These are phyloP conservation scores for Colletotrichum euphorbiae DNA, from an alignment of 2,329 filamentous ascomycete genomes.

Conservation along the genomic window DNA sequence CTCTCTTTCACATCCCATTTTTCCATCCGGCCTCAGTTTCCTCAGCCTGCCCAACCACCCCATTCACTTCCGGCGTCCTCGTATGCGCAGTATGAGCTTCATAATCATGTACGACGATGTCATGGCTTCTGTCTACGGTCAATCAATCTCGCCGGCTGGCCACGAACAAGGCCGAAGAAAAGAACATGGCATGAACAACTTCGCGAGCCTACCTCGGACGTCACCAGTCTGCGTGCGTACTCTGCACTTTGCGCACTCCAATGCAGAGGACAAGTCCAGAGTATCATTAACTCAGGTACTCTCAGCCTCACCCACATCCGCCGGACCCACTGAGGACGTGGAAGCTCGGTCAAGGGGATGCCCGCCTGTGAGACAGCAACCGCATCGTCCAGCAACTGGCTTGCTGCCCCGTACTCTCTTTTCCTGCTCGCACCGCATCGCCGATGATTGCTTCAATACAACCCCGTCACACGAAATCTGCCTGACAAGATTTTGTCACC, in stretches of 20 bases:
- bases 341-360: too few relatives aligned
- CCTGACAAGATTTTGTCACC: conserved; percentile 4
- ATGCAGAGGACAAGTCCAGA: neutral
- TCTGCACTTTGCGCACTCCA: neutral
- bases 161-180: neutral
- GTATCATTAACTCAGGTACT: neutral
- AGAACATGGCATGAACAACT: neutral
- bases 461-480: neutral
- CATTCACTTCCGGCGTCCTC: neutral
- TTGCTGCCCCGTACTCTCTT: neutral
- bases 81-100: neutral
- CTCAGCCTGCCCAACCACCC: conserved; percentile 7
- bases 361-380: neutral
- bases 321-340: too few relatives aligned
- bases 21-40: neutral
- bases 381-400: neutral
- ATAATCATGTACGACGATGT: neutral
- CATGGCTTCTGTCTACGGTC: conserved; percentile 2
- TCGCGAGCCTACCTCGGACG: neutral
- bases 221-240: too few relatives aligned
- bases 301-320: conserved; percentile 1
- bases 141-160: neutral
- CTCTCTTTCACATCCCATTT: conserved; percentile 1
- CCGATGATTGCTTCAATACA: conserved; percentile 20
- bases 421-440: neutral